Percentiles rank a stretch among this genome's conserved stretches.
Evolutionary conservation across 257 asterid species (phyloP).

Genomic region (Orobanche coerulescens): DNA sequence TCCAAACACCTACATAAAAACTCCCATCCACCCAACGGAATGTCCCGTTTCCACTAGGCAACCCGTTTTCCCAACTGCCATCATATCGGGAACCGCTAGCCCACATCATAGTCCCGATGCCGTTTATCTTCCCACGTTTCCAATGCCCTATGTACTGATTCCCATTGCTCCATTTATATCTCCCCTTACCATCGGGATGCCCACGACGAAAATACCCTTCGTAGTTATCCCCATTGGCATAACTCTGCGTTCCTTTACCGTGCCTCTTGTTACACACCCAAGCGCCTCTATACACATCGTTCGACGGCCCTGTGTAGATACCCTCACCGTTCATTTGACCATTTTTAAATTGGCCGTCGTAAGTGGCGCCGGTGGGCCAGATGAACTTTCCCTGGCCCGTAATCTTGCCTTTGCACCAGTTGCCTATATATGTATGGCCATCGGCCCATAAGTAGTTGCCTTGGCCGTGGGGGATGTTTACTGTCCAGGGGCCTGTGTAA

Average conservation of each 20-base stretch:
- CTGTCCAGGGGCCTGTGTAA: slow-evolving; percentile 79
- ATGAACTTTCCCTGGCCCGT: slow-evolving; percentile 67
- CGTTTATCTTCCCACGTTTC: slow-evolving; percentile 67
- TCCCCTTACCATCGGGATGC: slow-evolving; percentile 68
- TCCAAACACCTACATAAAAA: slow-evolving; percentile 78
- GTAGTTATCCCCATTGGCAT: slow-evolving; percentile 63
- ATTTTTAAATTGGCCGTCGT: slow-evolving; percentile 74
- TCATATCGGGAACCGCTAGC: slow-evolving; percentile 66
- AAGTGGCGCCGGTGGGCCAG: slow-evolving; percentile 87
- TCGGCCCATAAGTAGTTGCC: slow-evolving; percentile 77
- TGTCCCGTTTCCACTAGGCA: slow-evolving; percentile 83
- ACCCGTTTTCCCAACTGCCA: slow-evolving; percentile 78
- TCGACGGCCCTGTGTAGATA: slow-evolving; percentile 42
- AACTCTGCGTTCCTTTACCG: slow-evolving; percentile 59
- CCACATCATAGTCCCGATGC: slow-evolving; percentile 80
- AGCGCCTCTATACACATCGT: slow-evolving; percentile 55
- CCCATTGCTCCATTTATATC: slow-evolving; percentile 75
- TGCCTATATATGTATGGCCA: slow-evolving; percentile 76
- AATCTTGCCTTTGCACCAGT: slow-evolving; percentile 68
- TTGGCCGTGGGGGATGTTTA: slow-evolving; percentile 50
- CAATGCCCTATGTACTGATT: slow-evolving; percentile 83
- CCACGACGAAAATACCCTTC: slow-evolving; percentile 73
- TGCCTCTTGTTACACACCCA: slow-evolving; percentile 63
- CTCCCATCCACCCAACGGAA: slow-evolving; percentile 74
- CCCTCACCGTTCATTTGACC: slow-evolving; percentile 88